phyloP scores from a whole-genome alignment of 163 green algal genomes.

The Volvox carteri region DNA sequence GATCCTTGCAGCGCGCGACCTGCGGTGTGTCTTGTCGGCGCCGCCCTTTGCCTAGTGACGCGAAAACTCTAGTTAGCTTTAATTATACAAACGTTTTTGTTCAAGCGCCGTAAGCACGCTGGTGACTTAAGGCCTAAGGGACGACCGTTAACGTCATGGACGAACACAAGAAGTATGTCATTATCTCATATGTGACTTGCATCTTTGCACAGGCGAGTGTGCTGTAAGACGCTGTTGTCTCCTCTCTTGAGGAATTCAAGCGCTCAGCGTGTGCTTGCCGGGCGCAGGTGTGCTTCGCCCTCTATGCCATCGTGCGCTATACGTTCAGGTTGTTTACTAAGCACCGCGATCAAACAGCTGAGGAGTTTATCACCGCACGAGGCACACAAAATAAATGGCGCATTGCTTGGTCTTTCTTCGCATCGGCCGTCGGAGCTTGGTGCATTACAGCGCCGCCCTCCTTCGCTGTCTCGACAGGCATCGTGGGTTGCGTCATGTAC shows the following conservation, averaged over 20 bases:
- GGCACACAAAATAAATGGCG: constrained; percentile 42
- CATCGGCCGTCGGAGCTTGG: constrained; percentile 42
- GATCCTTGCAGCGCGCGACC: no score
- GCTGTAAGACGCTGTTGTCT: neutral
- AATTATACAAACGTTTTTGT: no score
- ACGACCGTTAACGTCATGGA: neutral
- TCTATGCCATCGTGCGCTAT: constrained; percentile 45
- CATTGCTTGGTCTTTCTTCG: constrained; percentile 63
- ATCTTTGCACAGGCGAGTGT: constrained; percentile 32
- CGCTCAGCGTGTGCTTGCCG: neutral
- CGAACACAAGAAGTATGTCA: constrained; percentile 47
- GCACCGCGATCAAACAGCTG: constrained; percentile 24
- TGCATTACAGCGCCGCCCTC: constrained; percentile 55
- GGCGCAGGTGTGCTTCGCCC: constrained; percentile 25
- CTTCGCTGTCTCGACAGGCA: constrained; percentile 80
- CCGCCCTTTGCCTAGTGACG: no score
- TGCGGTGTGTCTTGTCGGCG: no score
- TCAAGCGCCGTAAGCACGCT: no score
- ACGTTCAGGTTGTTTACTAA: neutral
- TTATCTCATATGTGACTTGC: constrained; percentile 50
- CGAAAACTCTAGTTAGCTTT: no score
- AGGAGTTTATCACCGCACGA: constrained; percentile 62
- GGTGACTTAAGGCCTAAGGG: no score
- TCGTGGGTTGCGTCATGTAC: constrained; percentile 76
- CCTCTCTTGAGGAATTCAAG: neutral